These are phyloP conservation scores for Fusarium begoniae DNA, from an alignment of 2,329 filamentous ascomycete species.

Conservation along the genomic window DNA sequence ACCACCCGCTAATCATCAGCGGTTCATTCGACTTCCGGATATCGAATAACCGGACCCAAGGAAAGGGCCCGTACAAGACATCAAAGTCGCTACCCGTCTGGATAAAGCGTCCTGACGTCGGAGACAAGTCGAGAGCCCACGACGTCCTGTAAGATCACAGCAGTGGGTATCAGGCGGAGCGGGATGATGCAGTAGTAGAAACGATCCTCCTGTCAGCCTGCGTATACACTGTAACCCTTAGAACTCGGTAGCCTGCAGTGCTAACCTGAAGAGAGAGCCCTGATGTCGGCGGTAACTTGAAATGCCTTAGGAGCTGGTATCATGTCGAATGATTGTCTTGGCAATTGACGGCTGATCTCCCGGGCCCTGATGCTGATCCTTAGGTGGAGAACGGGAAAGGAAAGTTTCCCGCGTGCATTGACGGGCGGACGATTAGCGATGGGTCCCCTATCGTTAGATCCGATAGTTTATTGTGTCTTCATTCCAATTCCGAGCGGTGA, in stretches of 20 bases:
- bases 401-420: conserved; percentile 20
- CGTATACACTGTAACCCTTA: neutral
- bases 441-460: neutral
- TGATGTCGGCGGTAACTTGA: conserved; percentile 5
- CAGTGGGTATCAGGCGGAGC: conserved; percentile 4
- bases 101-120: neutral
- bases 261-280: conserved; percentile 11
- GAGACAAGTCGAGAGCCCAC: neutral
- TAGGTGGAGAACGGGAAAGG: conserved; percentile 12
- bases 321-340: neutral
- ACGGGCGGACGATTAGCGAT: neutral
- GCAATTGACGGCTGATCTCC: conserved; percentile 4
- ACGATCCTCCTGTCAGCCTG: conserved; percentile 21
- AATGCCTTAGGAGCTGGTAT: neutral
- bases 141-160: conserved; percentile 10
- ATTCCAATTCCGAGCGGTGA: conserved; percentile 1
- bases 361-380: neutral
- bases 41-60: neutral
- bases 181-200: conserved; percentile 20
- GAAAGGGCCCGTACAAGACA: conserved; percentile 2
- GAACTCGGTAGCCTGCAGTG: conserved; percentile 21
- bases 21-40: neutral
- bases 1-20: neutral
- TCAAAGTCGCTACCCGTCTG: conserved; percentile 2
- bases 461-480: neutral